A percentile compares a stretch with the other conserved stretches of the same genome.
These are phyloP conservation scores for Nicotiana undulata DNA, from an alignment of 257 asterid species.

Conservation along the genomic window DNA sequence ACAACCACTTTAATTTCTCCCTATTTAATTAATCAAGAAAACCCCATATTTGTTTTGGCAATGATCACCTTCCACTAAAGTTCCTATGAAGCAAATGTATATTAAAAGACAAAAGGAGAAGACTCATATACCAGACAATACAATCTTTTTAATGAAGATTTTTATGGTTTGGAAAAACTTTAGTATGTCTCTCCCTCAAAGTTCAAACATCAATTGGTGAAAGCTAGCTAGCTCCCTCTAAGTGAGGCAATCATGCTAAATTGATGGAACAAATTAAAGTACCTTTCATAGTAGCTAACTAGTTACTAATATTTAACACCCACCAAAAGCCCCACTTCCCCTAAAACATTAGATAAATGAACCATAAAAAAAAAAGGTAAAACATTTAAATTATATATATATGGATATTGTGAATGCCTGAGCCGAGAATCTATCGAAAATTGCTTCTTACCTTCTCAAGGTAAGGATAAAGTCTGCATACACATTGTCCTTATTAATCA, in stretches of 20 bases:
- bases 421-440: too few species aligned
- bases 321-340: neutral
- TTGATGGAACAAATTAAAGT: conserved; percentile 12
- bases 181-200: conserved; percentile 9
- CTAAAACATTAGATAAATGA: neutral
- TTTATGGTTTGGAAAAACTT: conserved; percentile 2
- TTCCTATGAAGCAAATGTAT: conserved; percentile 7
- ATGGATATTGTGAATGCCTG: too few species aligned
- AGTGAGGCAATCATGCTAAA: conserved; percentile 18
- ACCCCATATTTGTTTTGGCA: neutral
- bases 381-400: too few species aligned
- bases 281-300: conserved; percentile 3
- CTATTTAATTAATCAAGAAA: neutral
- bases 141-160: neutral
- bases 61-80: conserved; percentile 21
- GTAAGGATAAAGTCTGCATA: too few species aligned
- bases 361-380: too few species aligned
- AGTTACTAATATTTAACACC: neutral
- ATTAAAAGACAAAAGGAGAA: conserved; percentile 5
- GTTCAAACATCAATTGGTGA: conserved; percentile 6
- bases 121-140: conserved; percentile 24
- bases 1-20: conserved; percentile 15
- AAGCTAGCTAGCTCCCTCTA: conserved; percentile 28
- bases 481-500: too few species aligned
- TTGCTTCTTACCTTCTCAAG: too few species aligned